phyloP scores from a whole-genome alignment of 2,329 filamentous ascomycete species.

The Aspergillus novofumigatus region DNA sequence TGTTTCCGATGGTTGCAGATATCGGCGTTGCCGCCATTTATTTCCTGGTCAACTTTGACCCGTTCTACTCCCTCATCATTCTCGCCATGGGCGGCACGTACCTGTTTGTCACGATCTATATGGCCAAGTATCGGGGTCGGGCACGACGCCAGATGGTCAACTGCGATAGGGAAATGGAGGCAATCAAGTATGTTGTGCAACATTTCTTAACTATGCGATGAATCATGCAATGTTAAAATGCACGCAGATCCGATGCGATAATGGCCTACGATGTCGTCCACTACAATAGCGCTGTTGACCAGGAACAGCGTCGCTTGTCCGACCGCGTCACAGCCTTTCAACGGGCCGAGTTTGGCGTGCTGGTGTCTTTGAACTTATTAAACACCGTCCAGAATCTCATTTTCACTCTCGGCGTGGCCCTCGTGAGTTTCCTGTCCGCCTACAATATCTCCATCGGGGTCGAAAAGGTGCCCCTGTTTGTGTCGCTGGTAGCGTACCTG shows the following conservation, averaged over 20 bases:
- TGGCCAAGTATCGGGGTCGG: slow-evolving; percentile 77
- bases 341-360: slow-evolving; percentile 65
- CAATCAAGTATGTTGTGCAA: slow-evolving; percentile 62
- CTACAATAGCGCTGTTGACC: slow-evolving; percentile 75
- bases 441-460: slow-evolving; percentile 63
- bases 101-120: slow-evolving; percentile 50
- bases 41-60: slow-evolving; percentile 57
- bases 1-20: slow-evolving; percentile 59
- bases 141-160: slow-evolving; percentile 88
- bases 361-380: slow-evolving; percentile 68
- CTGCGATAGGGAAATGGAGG: slow-evolving; percentile 84
- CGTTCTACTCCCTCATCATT: slow-evolving; percentile 56
- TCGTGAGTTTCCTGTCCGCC: slow-evolving; percentile 66
- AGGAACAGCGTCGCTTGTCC: slow-evolving; percentile 67
- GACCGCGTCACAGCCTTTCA: slow-evolving; percentile 65
- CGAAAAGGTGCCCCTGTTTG: slow-evolving; percentile 63
- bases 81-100: slow-evolving; percentile 53
- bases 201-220: too few relatives aligned
- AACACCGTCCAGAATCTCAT: slow-evolving; percentile 71
- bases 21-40: slow-evolving; percentile 58
- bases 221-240: too few relatives aligned
- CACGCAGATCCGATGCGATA: slow-evolving; percentile 74
- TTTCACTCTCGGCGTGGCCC: slow-evolving; percentile 63
- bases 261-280: slow-evolving; percentile 90
- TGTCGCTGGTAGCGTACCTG: slow-evolving; percentile 70